phyloP scores from a whole-genome alignment of 306 rosid species.

The Quercus mongolica region DNA sequence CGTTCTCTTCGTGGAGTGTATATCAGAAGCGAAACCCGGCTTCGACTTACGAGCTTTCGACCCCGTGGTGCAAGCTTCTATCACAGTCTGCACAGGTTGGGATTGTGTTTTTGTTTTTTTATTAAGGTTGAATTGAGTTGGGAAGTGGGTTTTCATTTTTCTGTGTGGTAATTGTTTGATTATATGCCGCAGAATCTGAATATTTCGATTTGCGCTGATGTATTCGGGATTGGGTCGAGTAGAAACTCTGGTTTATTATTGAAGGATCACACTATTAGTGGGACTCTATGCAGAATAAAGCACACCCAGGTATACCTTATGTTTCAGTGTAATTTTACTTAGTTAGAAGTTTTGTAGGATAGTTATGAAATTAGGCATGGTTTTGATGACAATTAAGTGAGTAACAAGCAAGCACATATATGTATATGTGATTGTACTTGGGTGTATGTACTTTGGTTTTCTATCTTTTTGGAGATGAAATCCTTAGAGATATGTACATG shows the following conservation, averaged over 20 bases:
- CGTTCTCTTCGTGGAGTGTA: constrained; percentile 48
- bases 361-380: not conserved
- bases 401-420: not conserved
- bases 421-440: not conserved
- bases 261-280: constrained; percentile 71
- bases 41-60: constrained; percentile 39
- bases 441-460: not conserved
- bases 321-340: not conserved
- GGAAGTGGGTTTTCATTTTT: constrained; percentile 9
- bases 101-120: constrained; percentile 8
- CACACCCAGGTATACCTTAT: constrained; percentile 59
- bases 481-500: constrained; percentile 44
- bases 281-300: constrained; percentile 71
- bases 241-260: constrained; percentile 56
- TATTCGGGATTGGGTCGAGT: constrained; percentile 67
- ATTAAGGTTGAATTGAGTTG: not conserved
- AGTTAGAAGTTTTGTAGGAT: not conserved
- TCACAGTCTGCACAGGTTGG: constrained; percentile 80
- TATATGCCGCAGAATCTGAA: constrained; percentile 61
- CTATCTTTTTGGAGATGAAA: constrained; percentile 19
- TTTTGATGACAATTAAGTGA: not conserved
- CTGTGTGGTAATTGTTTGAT: not conserved
- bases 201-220: constrained; percentile 40
- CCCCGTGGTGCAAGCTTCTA: constrained; percentile 85
- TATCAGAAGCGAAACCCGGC: constrained; percentile 55